Conservation (phyloP, 106 monocot genomes). For the Agapanthus africanus region DNA sequence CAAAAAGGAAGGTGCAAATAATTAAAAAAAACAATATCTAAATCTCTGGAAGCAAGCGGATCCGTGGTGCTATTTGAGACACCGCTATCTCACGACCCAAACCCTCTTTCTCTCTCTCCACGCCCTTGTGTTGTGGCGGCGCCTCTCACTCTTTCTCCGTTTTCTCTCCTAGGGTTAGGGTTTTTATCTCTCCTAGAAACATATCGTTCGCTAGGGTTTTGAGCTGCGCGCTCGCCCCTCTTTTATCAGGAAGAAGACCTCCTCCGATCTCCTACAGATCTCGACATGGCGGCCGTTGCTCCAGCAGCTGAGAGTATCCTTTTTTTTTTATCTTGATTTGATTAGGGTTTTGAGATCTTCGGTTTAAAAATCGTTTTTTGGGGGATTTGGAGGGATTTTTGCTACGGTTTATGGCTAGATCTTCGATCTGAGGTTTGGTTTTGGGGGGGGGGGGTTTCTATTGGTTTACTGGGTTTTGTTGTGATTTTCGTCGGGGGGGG, state of each 20-base stretch:
- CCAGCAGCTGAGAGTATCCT: constrained; percentile 32
- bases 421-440: background rate
- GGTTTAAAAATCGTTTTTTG: no score
- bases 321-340: background rate
- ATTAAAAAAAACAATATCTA: no score
- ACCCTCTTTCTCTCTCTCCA: constrained; percentile 6
- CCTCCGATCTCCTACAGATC: background rate
- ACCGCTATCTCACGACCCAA: constrained; percentile 8
- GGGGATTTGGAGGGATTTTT: no score
- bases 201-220: background rate
- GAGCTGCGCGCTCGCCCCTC: background rate
- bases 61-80: constrained; percentile 26
- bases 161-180: constrained; percentile 36
- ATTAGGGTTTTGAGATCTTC: constrained; percentile 6
- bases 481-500: no score
- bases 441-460: background rate
- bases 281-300: constrained; percentile 30
- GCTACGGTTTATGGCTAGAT: constrained; percentile 10
- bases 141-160: no score
- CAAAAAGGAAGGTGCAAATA: no score
- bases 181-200: constrained; percentile 13
- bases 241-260: background rate
- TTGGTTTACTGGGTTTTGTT: no score
- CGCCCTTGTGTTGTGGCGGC: constrained; percentile 11
- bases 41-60: constrained; percentile 1